phyloP scores from a whole-genome alignment of 331 rosid species.

The Phaseolus coccineus region DNA sequence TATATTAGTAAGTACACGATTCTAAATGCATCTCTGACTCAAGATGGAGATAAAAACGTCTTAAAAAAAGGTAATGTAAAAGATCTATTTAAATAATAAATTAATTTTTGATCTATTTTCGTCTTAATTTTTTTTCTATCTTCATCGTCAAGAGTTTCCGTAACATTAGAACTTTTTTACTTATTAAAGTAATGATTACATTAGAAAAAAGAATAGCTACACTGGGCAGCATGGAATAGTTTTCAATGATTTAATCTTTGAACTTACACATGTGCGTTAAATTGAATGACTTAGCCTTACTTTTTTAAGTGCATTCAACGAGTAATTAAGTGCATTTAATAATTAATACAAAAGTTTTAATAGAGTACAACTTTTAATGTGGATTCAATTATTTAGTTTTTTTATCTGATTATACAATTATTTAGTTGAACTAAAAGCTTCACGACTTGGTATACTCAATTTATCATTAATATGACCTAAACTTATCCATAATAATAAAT shows the following conservation, averaged over 20 bases:
- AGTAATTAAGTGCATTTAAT: too few relatives aligned
- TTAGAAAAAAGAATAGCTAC: neutral
- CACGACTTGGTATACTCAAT: too few relatives aligned
- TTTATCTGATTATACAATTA: too few relatives aligned
- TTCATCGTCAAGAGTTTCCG: neutral
- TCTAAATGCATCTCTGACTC: too few relatives aligned
- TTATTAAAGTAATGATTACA: neutral
- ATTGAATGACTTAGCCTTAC: neutral
- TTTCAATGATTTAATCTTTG: neutral
- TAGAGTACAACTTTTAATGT: too few relatives aligned
- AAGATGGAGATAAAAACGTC: neutral
- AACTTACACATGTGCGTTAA: neutral
- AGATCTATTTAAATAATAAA: neutral
- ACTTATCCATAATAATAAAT: too few relatives aligned
- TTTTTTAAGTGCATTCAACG: neutral
- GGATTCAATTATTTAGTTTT: too few relatives aligned
- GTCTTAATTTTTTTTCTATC: neutral
- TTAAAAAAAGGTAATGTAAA: neutral
- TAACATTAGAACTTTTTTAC: neutral
- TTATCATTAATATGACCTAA: too few relatives aligned
- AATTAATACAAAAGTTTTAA: neutral
- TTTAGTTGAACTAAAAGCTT: too few relatives aligned
- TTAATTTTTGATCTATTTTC: neutral
- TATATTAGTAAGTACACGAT: too few relatives aligned
- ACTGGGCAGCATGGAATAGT: neutral